Base-by-base conservation (phyloP, 129 eudicot species). In the Flaveria bidentis region DNA sequence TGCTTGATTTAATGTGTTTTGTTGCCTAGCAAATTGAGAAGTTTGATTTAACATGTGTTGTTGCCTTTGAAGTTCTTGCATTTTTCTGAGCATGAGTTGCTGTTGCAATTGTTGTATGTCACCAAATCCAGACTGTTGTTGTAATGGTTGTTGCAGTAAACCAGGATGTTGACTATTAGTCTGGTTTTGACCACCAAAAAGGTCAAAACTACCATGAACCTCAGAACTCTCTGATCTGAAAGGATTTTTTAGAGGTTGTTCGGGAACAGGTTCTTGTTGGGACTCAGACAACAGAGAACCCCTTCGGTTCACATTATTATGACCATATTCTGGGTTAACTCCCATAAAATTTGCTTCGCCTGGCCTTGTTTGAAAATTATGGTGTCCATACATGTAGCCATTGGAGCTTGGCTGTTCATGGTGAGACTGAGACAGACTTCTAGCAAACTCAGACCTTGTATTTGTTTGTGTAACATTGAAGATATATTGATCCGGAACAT, bases 171-270 rank as follows among this genome's bases (percentile, higher is more conserved):
- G 96, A 73, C 82, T 84, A 75, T 18, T 84, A 80, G 84, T 81
- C 77, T 93, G 96, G 50, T 84, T 90, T 72, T 90, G 97, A 75
- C 95, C 90, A 52, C 97, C 96, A 62, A 93, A 91, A 76, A 93
- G 87, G 26, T 90, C 89, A 80, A 87, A 88, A 84, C 92, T 83
- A 22, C 82, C 85, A 64, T 92, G 91, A 80, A 86, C 65, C 17
- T 87, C 91, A 25, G 92, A 80, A 69, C 90, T 18, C 61, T 85
- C 88, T 17, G 86, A 77, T 28, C 93, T 82, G 36, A 74, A 85
- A 26, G 89, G 80, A 75, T 79, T 80, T 65, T 79, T 75, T 44
- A 85, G 45, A 58, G 75, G 82, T 64, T 72, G 84, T 30, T 90
- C 86, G 62, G 79, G 77, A 72, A 82, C 91, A 76, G 79, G 74